Conservation (phyloP, 768 basidiomycete genomes). For the Trichaptum fuscoviolaceum region DNA sequence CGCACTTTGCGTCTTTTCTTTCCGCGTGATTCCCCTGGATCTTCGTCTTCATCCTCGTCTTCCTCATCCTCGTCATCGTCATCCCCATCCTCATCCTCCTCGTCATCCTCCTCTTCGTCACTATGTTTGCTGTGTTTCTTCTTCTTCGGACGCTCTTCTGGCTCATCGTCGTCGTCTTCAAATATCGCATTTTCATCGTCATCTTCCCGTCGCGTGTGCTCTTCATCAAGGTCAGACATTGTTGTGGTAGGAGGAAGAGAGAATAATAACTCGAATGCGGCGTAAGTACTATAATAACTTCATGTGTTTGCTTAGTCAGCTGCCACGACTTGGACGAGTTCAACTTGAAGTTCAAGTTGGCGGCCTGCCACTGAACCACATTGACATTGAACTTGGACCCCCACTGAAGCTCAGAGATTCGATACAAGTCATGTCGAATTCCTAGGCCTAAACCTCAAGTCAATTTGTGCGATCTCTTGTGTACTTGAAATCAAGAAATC, state of each 20-base stretch:
- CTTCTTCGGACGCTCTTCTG: slow-evolving; percentile 29
- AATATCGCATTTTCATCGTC: slow-evolving; percentile 23
- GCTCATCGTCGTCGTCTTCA: slow-evolving; percentile 34
- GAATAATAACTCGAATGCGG: neutral
- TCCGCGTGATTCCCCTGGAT: slow-evolving; percentile 39
- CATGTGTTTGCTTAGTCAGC: neutral
- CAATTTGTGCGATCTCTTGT: too few species aligned
- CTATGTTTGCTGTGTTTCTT: slow-evolving; percentile 24
- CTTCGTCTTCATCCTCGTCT: slow-evolving; percentile 42
- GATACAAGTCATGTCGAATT: too few species aligned
- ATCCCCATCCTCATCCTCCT: slow-evolving; percentile 26
- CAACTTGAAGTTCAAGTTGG: neutral
- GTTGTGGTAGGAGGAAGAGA: slow-evolving; percentile 23
- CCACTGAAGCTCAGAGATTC: too few species aligned
- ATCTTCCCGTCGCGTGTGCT: slow-evolving; percentile 26
- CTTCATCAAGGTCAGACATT: slow-evolving; percentile 42
- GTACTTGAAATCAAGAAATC: neutral
- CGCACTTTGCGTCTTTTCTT: slow-evolving; percentile 61
- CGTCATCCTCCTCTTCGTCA: slow-evolving; percentile 31
- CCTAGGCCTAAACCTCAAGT: too few species aligned
- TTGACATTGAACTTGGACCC: too few species aligned
- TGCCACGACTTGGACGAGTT: too few species aligned
- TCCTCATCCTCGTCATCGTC: slow-evolving; percentile 34
- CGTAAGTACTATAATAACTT: too few species aligned
- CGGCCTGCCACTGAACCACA: too few species aligned